These are phyloP conservation scores for Henckelia pumila DNA, from an alignment of 257 asterid genomes.

Conservation along the genomic window DNA sequence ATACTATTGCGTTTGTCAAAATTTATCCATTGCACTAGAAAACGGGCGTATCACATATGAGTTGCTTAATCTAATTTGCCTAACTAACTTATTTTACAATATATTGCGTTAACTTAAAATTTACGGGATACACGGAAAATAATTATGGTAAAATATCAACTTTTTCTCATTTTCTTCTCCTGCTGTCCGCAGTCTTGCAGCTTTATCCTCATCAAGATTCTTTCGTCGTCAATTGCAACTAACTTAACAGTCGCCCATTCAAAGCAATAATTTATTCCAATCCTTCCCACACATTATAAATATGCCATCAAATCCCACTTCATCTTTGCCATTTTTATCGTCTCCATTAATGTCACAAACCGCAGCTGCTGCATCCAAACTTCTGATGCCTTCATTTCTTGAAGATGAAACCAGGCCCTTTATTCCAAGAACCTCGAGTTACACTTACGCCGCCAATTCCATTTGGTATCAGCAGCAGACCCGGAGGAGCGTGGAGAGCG, in stretches of 20 bases:
- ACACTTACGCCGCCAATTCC: conserved; percentile 28
- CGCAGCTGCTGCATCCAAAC: conserved; percentile 30
- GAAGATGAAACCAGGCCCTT: conserved; percentile 66
- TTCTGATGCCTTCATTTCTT: conserved; percentile 40
- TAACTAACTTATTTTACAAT: no score
- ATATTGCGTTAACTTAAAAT: no score
- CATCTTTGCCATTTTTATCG: conserved; percentile 33
- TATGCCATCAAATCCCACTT: conserved; percentile 44
- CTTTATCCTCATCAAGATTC: conserved; percentile 16
- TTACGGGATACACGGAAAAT: no score
- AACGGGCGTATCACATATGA: no score
- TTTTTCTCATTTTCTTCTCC: no score
- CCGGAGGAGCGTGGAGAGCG: conserved; percentile 57
- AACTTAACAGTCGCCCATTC: conserved; percentile 13
- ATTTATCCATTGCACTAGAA: no score
- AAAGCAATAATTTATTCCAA: no score
- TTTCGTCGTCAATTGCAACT: background rate
- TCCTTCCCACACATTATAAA: background rate
- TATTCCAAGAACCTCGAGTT: conserved; percentile 58
- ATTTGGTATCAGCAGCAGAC: conserved; percentile 45
- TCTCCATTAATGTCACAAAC: background rate
- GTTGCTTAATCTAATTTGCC: no score
- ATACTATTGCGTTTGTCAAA: no score
- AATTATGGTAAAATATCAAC: no score
- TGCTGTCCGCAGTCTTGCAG: no score